phyloP scores from a whole-genome alignment of 2,329 filamentous ascomycete genomes.

The Exophiala aquamarina region DNA sequence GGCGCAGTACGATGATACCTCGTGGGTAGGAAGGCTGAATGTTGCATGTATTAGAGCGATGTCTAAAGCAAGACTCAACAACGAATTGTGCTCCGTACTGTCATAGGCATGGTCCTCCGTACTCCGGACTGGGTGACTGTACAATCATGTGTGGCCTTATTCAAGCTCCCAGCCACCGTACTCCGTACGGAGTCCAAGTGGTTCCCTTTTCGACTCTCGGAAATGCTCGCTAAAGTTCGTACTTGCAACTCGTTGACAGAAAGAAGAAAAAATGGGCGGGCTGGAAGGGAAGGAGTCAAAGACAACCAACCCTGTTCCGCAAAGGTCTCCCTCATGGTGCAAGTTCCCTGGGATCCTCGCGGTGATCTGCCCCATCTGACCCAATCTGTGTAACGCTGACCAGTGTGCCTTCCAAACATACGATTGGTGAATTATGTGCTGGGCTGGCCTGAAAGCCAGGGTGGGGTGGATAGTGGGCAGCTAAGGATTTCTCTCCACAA shows the following conservation, averaged over 20 bases:
- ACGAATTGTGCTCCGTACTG: no score
- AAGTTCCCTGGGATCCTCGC: no score
- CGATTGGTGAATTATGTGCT: slow-evolving; percentile 17
- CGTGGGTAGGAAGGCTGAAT: slow-evolving; percentile 16
- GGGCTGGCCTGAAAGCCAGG: slow-evolving; percentile 9
- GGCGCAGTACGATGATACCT: slow-evolving; percentile 17
- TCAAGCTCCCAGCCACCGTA: no score
- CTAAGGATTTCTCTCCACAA: slow-evolving; percentile 18
- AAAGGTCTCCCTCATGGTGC: not conserved
- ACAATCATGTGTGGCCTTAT: no score
- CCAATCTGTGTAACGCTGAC: slow-evolving; percentile 13
- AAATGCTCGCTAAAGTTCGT: no score
- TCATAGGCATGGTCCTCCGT: no score
- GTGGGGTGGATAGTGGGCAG: slow-evolving; percentile 3
- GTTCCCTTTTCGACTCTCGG: no score
- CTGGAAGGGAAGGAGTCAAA: not conserved
- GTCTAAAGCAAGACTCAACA: not conserved
- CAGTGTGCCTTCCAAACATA: not conserved
- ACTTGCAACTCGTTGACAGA: no score
- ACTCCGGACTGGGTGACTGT: no score
- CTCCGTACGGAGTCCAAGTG: no score
- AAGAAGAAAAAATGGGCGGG: not conserved
- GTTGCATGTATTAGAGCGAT: slow-evolving; percentile 10
- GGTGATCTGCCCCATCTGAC: slow-evolving; percentile 1
- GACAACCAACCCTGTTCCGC: no score